phyloP scores from a whole-genome alignment of 345 rosid species.

The Populus simonii region DNA sequence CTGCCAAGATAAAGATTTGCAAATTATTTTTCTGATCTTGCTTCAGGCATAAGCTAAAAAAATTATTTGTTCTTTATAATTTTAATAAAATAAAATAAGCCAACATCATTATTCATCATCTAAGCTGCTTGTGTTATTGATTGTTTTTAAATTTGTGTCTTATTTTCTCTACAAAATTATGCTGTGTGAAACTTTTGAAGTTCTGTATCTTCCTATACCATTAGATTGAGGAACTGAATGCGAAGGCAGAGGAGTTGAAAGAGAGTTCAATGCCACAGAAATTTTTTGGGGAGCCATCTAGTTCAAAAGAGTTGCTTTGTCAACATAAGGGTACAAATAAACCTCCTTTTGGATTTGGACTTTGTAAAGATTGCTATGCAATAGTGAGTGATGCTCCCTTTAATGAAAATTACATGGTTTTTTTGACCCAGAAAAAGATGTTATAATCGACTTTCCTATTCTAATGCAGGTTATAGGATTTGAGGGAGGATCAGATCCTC shows the following conservation, averaged over 20 bases:
- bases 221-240: conserved; percentile 71
- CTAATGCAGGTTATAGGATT: conserved; percentile 69
- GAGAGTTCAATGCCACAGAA: conserved; percentile 31
- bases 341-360: conserved; percentile 52
- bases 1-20: background rate
- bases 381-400: conserved; percentile 43
- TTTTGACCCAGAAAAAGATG: background rate
- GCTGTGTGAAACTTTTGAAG: background rate
- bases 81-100: background rate
- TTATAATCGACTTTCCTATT: conserved; percentile 8
- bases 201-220: conserved; percentile 16
- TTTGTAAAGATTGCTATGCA: conserved; percentile 65
- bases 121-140: background rate
- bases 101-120: background rate
- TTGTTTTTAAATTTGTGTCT: background rate
- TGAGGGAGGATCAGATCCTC: conserved; percentile 86
- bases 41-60: background rate
- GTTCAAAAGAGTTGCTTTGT: conserved; percentile 50
- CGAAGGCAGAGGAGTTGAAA: conserved; percentile 49
- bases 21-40: background rate
- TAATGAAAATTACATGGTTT: background rate
- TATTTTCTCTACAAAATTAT: background rate
- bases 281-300: conserved; percentile 24
- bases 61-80: background rate
- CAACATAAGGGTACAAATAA: conserved; percentile 48